Conservation (phyloP, 2,329 filamentous ascomycete genomes). For the Clathrospora elynae region DNA sequence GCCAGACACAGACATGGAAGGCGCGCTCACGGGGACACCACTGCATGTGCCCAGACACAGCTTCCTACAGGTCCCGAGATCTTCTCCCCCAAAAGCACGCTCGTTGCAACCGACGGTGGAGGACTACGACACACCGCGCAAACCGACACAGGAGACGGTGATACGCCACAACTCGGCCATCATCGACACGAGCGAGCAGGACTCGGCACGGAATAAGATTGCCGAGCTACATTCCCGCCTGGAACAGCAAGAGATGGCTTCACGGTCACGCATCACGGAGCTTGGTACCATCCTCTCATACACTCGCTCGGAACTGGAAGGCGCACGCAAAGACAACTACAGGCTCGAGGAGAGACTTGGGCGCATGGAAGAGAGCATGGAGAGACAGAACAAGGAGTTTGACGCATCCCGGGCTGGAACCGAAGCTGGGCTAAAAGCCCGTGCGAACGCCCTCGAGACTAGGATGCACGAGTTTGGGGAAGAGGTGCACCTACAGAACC, state of each 20-base stretch:
- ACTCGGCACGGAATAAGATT: slow-evolving; percentile 25
- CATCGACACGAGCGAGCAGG: slow-evolving; percentile 14
- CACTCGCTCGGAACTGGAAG: slow-evolving; percentile 41
- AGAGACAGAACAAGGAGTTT: slow-evolving; percentile 19
- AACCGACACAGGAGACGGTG: slow-evolving; percentile 43
- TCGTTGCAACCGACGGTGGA: slow-evolving; percentile 46
- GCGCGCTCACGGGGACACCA: slow-evolving; percentile 34
- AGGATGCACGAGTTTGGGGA: slow-evolving; percentile 38
- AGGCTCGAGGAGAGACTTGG: slow-evolving; percentile 35
- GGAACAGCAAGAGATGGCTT: slow-evolving; percentile 35
- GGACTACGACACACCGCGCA: slow-evolving; percentile 45
- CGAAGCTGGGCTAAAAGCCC: slow-evolving; percentile 21
- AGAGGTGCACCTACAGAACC: slow-evolving; percentile 32
- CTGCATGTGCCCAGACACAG: slow-evolving; percentile 31
- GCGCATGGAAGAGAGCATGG: slow-evolving; percentile 22
- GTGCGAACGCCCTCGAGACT: slow-evolving; percentile 28
- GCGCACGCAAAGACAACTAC: slow-evolving; percentile 35
- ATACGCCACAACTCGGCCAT: slow-evolving; percentile 37
- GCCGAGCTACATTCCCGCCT: slow-evolving; percentile 33
- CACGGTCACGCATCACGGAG: slow-evolving; percentile 40
- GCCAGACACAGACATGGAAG: slow-evolving; percentile 43
- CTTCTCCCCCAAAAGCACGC: slow-evolving; percentile 34
- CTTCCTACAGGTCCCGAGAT: slow-evolving; percentile 35
- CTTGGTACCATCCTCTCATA: slow-evolving; percentile 44
- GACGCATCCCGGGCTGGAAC: slow-evolving; percentile 10